These are phyloP conservation scores for Pseudomonodictys pantanalensis DNA, from an alignment of 495 filamentous ascomycete species.

Conservation along the genomic window DNA sequence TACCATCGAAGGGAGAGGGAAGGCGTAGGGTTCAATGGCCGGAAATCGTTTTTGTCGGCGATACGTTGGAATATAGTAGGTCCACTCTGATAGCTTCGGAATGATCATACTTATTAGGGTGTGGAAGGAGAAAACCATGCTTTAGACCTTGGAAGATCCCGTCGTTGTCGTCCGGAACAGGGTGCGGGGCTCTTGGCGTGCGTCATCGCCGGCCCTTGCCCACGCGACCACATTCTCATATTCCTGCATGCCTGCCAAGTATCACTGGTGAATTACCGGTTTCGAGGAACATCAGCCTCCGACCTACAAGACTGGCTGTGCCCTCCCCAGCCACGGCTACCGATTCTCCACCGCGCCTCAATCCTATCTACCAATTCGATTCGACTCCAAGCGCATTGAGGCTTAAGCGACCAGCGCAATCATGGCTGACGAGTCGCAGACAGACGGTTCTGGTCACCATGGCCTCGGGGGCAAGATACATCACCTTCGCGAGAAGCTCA, in stretches of 20 bases:
- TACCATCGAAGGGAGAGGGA: too few species aligned
- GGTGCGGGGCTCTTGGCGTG: neutral
- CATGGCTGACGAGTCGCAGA: conserved; percentile 16
- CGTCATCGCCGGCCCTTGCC: neutral
- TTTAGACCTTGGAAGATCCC: too few species aligned
- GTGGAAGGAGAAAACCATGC: too few species aligned
- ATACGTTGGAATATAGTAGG: too few species aligned
- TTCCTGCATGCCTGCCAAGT: neutral
- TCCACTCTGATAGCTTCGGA: too few species aligned
- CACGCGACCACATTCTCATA: neutral
- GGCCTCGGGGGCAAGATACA: conserved; percentile 25
- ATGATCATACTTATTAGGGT: too few species aligned
- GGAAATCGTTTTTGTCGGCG: too few species aligned
- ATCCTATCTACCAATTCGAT: neutral
- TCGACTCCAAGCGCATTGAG: neutral
- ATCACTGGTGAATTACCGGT: neutral
- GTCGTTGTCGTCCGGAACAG: neutral
- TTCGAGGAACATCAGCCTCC: neutral
- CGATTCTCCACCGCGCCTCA: neutral
- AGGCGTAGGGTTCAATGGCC: too few species aligned
- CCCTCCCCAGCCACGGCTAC: neutral
- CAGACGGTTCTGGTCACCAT: conserved; percentile 17
- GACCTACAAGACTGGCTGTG: neutral
- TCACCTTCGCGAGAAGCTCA: conserved; percentile 41
- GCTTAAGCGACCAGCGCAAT: neutral